phyloP scores from a whole-genome alignment of 495 filamentous ascomycete species.

The Aspergillus nidulans region DNA sequence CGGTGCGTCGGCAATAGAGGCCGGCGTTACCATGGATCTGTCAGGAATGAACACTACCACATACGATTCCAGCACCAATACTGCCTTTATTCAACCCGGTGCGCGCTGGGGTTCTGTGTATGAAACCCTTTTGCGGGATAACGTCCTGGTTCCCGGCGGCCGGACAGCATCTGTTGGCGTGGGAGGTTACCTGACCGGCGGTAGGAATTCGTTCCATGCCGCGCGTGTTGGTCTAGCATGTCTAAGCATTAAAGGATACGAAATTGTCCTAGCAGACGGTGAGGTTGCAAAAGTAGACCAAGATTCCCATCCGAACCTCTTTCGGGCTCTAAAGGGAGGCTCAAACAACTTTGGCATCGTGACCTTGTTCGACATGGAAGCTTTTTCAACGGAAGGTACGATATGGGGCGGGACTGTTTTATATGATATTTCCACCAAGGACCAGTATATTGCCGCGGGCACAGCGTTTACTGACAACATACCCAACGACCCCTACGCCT shows the following conservation, averaged over 20 bases:
- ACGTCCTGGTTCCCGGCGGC: slow-evolving; percentile 49
- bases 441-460: slow-evolving; percentile 1
- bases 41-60: slow-evolving; percentile 36
- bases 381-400: slow-evolving; percentile 23
- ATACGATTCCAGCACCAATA: slow-evolving; percentile 35
- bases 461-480: slow-evolving; percentile 8
- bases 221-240: too few relatives aligned
- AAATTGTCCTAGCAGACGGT: neutral
- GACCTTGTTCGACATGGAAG: slow-evolving; percentile 44
- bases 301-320: slow-evolving; percentile 31
- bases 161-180: slow-evolving; percentile 50
- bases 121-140: slow-evolving; percentile 33
- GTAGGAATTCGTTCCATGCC: too few relatives aligned
- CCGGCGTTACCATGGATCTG: slow-evolving; percentile 44
- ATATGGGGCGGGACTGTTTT: slow-evolving; percentile 36
- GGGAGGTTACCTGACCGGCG: slow-evolving; percentile 38
- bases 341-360: slow-evolving; percentile 53
- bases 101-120: slow-evolving; percentile 24
- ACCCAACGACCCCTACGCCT: slow-evolving; percentile 6
- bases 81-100: slow-evolving; percentile 13
- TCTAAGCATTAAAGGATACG: neutral
- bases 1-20: neutral
- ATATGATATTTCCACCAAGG: slow-evolving; percentile 1
- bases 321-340: slow-evolving; percentile 43
- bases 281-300: slow-evolving; percentile 12